A percentile compares a stretch with the other conserved stretches of the same genome.
Conservation (phyloP, 176 grass and related monocot species). For the Elymus sibiricus region DNA sequence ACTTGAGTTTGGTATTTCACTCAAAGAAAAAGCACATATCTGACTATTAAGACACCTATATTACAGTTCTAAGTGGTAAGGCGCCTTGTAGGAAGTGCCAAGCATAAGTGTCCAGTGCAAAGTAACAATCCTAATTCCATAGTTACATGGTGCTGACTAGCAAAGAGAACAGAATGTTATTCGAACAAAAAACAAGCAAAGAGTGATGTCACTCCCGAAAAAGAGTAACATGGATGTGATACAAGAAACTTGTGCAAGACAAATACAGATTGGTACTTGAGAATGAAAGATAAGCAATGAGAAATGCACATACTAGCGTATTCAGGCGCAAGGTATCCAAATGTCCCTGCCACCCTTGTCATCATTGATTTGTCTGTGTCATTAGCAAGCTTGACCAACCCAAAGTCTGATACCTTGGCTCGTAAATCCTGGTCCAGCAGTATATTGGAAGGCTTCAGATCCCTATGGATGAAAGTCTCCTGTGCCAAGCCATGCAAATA, state of each 20-base stretch:
- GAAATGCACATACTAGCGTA: constrained; percentile 88
- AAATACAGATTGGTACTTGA: constrained; percentile 14
- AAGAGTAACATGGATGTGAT: constrained; percentile 10
- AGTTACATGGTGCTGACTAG: not conserved
- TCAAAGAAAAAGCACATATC: not conserved
- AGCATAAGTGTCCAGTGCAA: not conserved
- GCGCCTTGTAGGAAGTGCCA: not conserved
- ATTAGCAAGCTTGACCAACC: constrained; percentile 80
- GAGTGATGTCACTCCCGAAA: not conserved
- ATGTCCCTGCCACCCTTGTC: constrained; percentile 91
- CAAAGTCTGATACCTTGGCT: constrained; percentile 99
- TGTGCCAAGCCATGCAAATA: constrained; percentile 97
- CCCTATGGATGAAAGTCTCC: constrained; percentile 97
- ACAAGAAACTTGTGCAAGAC: not conserved
- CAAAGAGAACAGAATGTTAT: constrained; percentile 16
- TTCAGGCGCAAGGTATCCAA: constrained; percentile 97
- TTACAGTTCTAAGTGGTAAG: constrained; percentile 7
- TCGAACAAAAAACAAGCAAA: constrained; percentile 8
- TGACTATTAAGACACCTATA: not conserved
- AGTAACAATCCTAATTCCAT: not conserved
- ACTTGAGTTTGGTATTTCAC: constrained; percentile 3
- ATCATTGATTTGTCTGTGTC: constrained; percentile 91
- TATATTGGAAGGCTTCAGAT: constrained; percentile 98
- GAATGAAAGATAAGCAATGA: constrained; percentile 20
- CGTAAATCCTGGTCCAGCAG: constrained; percentile 84